These are phyloP conservation scores for Wallacemonas rigidus DNA, from an alignment of 208 protist genomes.

Conservation along the genomic window DNA sequence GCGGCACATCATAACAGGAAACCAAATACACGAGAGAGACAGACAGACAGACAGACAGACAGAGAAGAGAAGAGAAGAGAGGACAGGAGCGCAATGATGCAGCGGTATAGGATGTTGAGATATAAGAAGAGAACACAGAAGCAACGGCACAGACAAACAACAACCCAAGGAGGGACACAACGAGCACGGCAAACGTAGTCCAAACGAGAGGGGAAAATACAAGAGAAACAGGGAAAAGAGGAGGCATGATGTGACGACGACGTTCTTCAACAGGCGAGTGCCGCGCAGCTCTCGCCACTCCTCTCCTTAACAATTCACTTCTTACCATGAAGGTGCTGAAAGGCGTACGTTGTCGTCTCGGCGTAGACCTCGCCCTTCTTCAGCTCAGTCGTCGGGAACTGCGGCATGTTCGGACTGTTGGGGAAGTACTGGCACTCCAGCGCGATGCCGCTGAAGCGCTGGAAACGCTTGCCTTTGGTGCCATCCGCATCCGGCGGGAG, in stretches of 20 bases:
- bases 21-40: no score
- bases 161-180: no score
- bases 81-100: background rate
- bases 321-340: slow-evolving; percentile 44
- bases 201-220: no score
- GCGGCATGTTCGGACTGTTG: slow-evolving; percentile 62
- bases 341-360: slow-evolving; percentile 67
- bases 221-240: no score
- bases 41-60: background rate
- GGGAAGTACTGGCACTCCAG: slow-evolving; percentile 85
- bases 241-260: no score
- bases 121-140: no score
- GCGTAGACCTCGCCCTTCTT: slow-evolving; percentile 65
- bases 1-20: no score
- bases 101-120: no score
- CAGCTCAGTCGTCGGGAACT: slow-evolving; percentile 63
- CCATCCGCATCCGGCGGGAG: slow-evolving; percentile 58
- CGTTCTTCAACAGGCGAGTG: no score
- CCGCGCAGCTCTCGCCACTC: no score
- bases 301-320: background rate
- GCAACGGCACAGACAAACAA: no score
- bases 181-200: no score
- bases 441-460: slow-evolving; percentile 57
- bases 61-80: slow-evolving; percentile 13
- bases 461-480: slow-evolving; percentile 57